Base-by-base conservation (phyloP, 1,284 basidiomycete genomes). In the Pseudozyma pruni region DNA sequence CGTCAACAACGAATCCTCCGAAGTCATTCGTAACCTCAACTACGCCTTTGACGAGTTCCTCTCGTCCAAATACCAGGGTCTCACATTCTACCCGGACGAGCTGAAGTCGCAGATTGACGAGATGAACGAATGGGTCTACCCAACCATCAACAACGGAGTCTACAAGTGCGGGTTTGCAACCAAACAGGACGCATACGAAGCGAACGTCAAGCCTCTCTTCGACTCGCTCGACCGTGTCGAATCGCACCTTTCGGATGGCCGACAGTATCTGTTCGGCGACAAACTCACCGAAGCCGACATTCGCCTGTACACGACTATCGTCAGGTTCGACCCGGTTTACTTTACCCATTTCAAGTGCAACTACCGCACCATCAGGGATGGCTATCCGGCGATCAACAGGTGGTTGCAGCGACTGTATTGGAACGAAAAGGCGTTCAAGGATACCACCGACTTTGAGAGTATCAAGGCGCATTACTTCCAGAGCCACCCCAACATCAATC, bases 291-390 rank as follows among this genome's bases (percentile, higher is more conserved):
- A 98, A 83, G 94, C 93, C 4, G 94, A 97, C 79, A 71, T 79
- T 23, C 87, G 94, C 37, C 88, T 97, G 40, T 97, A 87, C 84
- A 94, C 94, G 20, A 97, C 94, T 5, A 90, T 94, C 54, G 89
- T 95, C 66, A 77, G 91, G 83, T 62, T 68, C 48, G 93, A 95
- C 78, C 90, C 91, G 0, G 94, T 92, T 31, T 98, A 98, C 84
- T 87, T 90, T 51, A 43, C 89, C 0, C 91, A 93, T 83, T 97
- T 98, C 87, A 97, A 97, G 83, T 95, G 93, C 85, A 95, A 96
- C 86, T 83, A 75, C 43, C 42, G 61, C 29, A 72, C 67, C 41
- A 81, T 81, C 42, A 64, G 80, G 10, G 59, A 62, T 27, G 77
- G 69, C 1, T 79, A 72, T 53, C 80, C 80, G 10, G 41, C 58